Percentiles rank a stretch among this genome's conserved stretches.
phyloP scores from a whole-genome alignment of 78 protist species.

The Tieghemostelium lacteum region DNA sequence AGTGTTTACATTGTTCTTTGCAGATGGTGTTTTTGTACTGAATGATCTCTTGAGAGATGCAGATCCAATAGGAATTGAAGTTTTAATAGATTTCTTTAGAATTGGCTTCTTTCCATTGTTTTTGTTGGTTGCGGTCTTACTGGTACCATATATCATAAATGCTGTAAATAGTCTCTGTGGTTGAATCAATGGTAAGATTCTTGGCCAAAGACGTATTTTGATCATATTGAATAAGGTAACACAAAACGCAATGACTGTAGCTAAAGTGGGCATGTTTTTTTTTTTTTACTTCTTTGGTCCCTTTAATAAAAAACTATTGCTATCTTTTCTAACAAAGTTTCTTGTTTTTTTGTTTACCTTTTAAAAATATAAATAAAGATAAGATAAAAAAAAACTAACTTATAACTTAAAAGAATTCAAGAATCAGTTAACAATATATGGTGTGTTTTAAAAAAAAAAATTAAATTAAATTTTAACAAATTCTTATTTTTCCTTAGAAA shows the following conservation, averaged over 20 bases:
- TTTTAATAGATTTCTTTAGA: conserved; percentile 7
- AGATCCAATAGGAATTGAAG: conserved; percentile 2
- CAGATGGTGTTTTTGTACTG: background rate
- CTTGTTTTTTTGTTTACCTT: background rate
- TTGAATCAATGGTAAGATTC: conserved; percentile 17
- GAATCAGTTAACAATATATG: no score
- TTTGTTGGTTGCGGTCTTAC: background rate
- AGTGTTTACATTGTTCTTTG: background rate
- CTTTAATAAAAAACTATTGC: no score
- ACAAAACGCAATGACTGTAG: conserved; percentile 2
- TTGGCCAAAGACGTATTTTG: background rate
- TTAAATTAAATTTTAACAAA: no score
- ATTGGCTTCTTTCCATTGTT: background rate
- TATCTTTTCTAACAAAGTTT: background rate
- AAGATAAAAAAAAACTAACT: no score
- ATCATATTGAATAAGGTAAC: conserved; percentile 52
- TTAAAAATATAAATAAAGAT: no score
- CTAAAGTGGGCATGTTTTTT: no score
- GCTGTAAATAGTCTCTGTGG: conserved; percentile 67
- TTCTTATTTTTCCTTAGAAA: no score
- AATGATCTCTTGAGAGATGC: background rate
- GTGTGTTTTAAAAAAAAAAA: no score
- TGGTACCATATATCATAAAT: conserved; percentile 10
- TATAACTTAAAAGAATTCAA: no score
- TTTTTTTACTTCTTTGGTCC: no score